A percentile compares a stretch with the other conserved stretches of the same genome.
phyloP scores from a whole-genome alignment of 2,329 filamentous ascomycete species.

The Ceratocystis alfenasii region DNA sequence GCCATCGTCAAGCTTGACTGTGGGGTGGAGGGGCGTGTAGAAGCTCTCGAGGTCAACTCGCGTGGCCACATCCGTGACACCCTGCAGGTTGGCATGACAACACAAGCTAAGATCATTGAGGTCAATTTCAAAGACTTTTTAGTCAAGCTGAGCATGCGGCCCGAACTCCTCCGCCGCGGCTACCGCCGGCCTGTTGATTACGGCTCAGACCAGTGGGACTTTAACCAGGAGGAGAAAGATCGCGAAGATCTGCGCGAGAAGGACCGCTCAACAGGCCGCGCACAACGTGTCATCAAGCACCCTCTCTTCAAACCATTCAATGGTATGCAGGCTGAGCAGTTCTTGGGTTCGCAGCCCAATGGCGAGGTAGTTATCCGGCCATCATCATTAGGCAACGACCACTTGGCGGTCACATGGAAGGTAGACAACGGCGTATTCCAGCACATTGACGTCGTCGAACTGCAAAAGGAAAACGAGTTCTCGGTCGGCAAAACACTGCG shows the following conservation, averaged over 20 bases:
- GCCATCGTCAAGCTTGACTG: constrained; percentile 89
- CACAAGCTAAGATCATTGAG: constrained; percentile 76
- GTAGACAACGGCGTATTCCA: constrained; percentile 93
- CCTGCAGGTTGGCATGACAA: constrained; percentile 68
- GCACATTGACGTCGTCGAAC: constrained; percentile 90
- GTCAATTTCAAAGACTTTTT: constrained; percentile 78
- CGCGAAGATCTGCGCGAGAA: constrained; percentile 75
- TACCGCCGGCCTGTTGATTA: constrained; percentile 59
- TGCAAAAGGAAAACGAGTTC: constrained; percentile 96
- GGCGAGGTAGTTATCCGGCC: constrained; percentile 93
- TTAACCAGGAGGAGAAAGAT: constrained; percentile 65
- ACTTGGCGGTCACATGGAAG: constrained; percentile 96
- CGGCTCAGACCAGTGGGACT: constrained; percentile 76
- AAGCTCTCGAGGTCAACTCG: constrained; percentile 68
- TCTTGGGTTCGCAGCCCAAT: constrained; percentile 68
- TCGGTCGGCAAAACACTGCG: constrained; percentile 77
- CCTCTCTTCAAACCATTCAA: constrained; percentile 93
- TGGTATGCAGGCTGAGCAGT: constrained; percentile 83
- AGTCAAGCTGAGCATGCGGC: constrained; percentile 67
- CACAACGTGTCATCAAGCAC: constrained; percentile 93
- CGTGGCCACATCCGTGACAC: constrained; percentile 59
- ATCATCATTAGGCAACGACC: constrained; percentile 88
- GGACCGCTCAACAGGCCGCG: constrained; percentile 71
- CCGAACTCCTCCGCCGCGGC: constrained; percentile 59
- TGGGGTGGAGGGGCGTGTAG: constrained; percentile 80